Conservation (phyloP, 1,284 basidiomycete species). For the Moesziomyces globuligerus region DNA sequence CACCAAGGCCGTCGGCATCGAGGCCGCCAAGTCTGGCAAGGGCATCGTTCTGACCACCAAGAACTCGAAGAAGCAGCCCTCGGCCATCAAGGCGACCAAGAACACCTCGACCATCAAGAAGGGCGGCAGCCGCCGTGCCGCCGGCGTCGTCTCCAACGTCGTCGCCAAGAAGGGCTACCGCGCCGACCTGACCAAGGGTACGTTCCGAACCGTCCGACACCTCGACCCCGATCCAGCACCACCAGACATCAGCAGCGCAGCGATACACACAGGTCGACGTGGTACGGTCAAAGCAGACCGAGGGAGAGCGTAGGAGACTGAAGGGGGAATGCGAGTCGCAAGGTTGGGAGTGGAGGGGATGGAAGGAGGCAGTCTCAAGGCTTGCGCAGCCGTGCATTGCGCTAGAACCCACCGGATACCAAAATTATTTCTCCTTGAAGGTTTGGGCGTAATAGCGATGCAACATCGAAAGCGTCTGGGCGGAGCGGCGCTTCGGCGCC, state of each 20-base stretch:
- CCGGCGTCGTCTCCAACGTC: conserved; percentile 61
- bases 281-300: too few relatives aligned
- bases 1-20: conserved; percentile 63
- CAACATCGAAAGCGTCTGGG: conserved; percentile 50
- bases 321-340: neutral
- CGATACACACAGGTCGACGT: too few relatives aligned
- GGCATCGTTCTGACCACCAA: conserved; percentile 62
- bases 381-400: too few relatives aligned
- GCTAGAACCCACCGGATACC: conserved; percentile 67
- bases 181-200: conserved; percentile 63
- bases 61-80: conserved; percentile 59
- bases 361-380: conserved; percentile 7
- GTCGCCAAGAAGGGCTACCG: conserved; percentile 65
- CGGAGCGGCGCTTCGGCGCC: conserved; percentile 15
- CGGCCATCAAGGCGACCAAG: conserved; percentile 47
- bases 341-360: neutral
- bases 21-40: conserved; percentile 47
- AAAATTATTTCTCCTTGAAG: conserved; percentile 52
- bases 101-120: conserved; percentile 47
- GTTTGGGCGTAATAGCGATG: conserved; percentile 67
- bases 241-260: neutral
- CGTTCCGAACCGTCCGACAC: conserved; percentile 1
- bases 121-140: conserved; percentile 57
- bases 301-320: neutral
- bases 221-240: neutral